Evolutionary conservation across 257 asterid genomes (phyloP), one percentile per base, ranked within the genome.

Genomic region (Asclepias syriaca): DNA sequence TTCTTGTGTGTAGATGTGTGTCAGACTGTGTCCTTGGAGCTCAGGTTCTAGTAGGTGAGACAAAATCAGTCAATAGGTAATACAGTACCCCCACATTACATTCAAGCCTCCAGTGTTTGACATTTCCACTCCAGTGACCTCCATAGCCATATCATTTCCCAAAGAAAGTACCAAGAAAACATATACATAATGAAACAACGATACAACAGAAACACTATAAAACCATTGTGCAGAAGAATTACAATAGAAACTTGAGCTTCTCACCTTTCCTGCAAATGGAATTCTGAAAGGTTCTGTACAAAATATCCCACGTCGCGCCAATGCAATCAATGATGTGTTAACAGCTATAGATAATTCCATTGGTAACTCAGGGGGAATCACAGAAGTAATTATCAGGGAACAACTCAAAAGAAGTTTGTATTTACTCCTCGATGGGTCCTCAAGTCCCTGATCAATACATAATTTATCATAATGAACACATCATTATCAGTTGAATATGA

Each of bases 331-430:
- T 16, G 99, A 95, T 55, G 99, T 92, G 83, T 95, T 95, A 81
- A 95, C 99, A 70, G 99, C 99, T 77, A 95, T 95, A 18, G 99
- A 95, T 75, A 95, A 84, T 80, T 95, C 99, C 99, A 95, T 92
- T 55, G 99, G 99, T 77, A 95, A 88, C 87, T 95, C 98, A 65
- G 99, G 99, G 11, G 99, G 99, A 74, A 95, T 95, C 72, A 95
- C 99, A 46, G 98, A 92, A 71, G 99, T 95, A 75, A 95, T 92
- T 72, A 95, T 95, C 85, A 95, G 82, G 40, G 98, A 91, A 82
- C 99, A 95, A 74, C 98, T 95, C 82, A 95, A 83, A 80, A 92
- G 72, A 74, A 95, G 98, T 85, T 95, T 95, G 88, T 95, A 95
- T 87, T 79, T 92, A 82, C 99, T 92, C 92, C 99, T 87, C 1